These are phyloP conservation scores for Nannizziopsis barbatae DNA, from an alignment of 2,329 filamentous ascomycete species.

Conservation along the genomic window DNA sequence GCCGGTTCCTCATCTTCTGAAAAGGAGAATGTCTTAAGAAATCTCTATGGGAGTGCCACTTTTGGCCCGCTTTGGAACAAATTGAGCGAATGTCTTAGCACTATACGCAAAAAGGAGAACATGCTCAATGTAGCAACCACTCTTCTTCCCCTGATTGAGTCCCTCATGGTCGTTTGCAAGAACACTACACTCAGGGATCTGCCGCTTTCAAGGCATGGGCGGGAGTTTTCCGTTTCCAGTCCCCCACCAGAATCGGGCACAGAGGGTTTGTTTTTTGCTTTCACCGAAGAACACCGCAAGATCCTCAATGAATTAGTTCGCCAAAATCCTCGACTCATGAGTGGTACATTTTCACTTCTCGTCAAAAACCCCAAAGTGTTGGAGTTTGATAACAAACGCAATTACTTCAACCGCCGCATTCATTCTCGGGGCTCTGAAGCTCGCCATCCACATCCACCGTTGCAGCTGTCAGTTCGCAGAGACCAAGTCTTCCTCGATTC, in stretches of 20 bases:
- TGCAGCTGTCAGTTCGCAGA: conserved; percentile 81
- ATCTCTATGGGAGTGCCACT: conserved; percentile 79
- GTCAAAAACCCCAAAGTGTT: conserved; percentile 98
- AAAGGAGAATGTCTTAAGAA: conserved; percentile 75
- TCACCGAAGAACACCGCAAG: conserved; percentile 94
- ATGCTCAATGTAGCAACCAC: conserved; percentile 98
- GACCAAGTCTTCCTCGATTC: conserved; percentile 97
- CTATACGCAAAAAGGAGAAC: conserved; percentile 82
- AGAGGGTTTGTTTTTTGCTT: conserved; percentile 87
- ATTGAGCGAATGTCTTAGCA: conserved; percentile 74
- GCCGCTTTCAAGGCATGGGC: conserved; percentile 40
- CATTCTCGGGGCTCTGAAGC: conserved; percentile 62
- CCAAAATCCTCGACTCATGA: conserved; percentile 97
- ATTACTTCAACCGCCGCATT: conserved; percentile 92
- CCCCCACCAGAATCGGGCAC: conserved; percentile 70
- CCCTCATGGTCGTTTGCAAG: conserved; percentile 98
- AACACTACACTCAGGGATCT: conserved; percentile 75
- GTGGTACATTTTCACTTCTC: conserved; percentile 85
- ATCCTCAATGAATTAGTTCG: conserved; percentile 96
- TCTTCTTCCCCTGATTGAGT: conserved; percentile 83
- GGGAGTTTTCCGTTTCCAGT: conserved; percentile 63
- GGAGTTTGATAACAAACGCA: conserved; percentile 98
- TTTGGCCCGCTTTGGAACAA: conserved; percentile 89
- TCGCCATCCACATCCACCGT: conserved; percentile 60
- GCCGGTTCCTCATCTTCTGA: conserved; percentile 48